Evolutionary conservation across 83 land plant species (phyloP).

Genomic region (Thuja plicata): DNA sequence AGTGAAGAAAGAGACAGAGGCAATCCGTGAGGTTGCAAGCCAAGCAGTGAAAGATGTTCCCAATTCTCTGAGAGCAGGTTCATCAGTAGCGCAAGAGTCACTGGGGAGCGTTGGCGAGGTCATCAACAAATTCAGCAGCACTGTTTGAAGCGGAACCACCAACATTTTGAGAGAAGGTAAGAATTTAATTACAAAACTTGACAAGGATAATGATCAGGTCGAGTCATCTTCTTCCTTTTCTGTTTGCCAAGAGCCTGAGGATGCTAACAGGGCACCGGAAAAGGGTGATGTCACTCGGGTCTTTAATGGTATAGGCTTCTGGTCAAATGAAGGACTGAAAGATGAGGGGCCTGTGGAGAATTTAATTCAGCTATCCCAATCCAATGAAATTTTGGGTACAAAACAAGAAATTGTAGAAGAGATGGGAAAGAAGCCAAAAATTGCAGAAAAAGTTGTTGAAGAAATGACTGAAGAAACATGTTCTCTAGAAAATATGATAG

Average conservation of each 20-base stretch:
- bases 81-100: conserved; percentile 78
- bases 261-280: too few relatives aligned
- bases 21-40: conserved; percentile 64
- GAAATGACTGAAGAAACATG: neutral
- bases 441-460: neutral
- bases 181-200: too few relatives aligned
- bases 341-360: neutral
- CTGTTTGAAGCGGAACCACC: conserved; percentile 76
- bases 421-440: neutral
- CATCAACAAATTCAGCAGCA: conserved; percentile 69
- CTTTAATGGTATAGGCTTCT: too few relatives aligned
- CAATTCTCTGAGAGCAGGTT: conserved; percentile 69
- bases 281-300: too few relatives aligned
- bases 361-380: neutral
- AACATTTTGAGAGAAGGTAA: conserved; percentile 34
- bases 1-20: conserved; percentile 71
- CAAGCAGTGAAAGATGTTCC: conserved; percentile 77
- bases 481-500: neutral
- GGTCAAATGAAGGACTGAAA: too few relatives aligned
- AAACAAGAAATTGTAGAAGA: neutral
- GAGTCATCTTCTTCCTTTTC: too few relatives aligned
- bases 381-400: neutral
- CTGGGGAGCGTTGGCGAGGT: conserved; percentile 87
- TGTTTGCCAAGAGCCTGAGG: too few relatives aligned
- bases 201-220: too few relatives aligned